Evolutionary conservation across 2,329 filamentous ascomycete species (phyloP), one percentile per base, ranked within the genome.

Genomic region (Aurifilum marmelostoma): DNA sequence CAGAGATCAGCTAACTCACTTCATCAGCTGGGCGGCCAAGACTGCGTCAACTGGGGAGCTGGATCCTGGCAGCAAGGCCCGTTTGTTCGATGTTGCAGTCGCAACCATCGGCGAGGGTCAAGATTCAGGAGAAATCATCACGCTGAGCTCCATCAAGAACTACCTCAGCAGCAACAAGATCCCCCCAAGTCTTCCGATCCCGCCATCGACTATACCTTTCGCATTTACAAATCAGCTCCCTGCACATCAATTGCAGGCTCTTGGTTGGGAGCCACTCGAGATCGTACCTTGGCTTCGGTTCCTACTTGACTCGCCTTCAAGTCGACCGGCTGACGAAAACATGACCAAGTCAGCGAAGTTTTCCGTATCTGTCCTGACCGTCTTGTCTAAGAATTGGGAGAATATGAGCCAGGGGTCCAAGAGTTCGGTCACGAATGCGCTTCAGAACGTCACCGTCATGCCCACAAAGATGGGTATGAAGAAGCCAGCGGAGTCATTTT

Each of bases 381-480:
- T 97, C 0, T 76, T 97, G 27, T 97, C 95, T 1, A 97, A 95
- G 76, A 90, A 91, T 73, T 99, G 94, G 93, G 95, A 98, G 63
- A 87, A 86, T n/a, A 80, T 97, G 21, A 91, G 88, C 71, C 83
- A 83, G 59, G 82, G 82, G 2, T 89, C 90, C 2, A 96, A 91
- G 77, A 83, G 85, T 24, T 87, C 86, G 0, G 84, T 97, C 4
- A 81, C 87, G 9, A 82, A 86, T 21, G 80, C 93, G 5, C 82
- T 98, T 3, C 86, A 89, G 66, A 82, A 85, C 2, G 85, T 91
- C 63, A 87, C 93, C 0, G 87, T 97, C 37, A 92, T 99, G 76
- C 96, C 96, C 0, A 98, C 96, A 0, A 97, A 93, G 77, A 80
- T 90, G 73, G 96, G 96, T 9, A 97, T 99, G 94, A 91, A 85